phyloP scores from a whole-genome alignment of 2,329 filamentous ascomycete species.

The Cordyceps fumosorosea region DNA sequence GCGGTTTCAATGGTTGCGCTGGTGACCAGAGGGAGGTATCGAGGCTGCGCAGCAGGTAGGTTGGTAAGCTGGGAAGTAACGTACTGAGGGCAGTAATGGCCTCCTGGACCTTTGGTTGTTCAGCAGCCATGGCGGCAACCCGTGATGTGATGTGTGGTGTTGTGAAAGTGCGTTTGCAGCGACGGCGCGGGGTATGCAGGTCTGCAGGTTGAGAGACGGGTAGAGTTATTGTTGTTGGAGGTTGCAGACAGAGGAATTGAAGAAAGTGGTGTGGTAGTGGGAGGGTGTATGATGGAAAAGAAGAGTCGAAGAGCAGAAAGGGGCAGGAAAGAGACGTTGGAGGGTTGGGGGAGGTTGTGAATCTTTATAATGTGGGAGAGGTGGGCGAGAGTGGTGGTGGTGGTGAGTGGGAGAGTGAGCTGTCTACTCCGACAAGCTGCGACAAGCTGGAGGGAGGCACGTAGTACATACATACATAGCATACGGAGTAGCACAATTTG shows the following conservation, averaged over 20 bases:
- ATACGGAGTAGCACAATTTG: not conserved
- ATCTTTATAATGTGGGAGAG: constrained; percentile 8
- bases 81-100: constrained; percentile 18
- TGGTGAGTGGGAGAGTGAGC: not conserved
- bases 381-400: not conserved
- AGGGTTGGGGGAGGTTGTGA: constrained; percentile 3
- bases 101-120: constrained; percentile 29
- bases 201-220: not conserved
- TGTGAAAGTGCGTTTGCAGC: not conserved
- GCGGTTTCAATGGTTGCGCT: not conserved
- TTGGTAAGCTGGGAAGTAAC: constrained; percentile 10
- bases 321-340: constrained; percentile 14
- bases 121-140: constrained; percentile 37
- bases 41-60: not conserved
- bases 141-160: constrained; percentile 9
- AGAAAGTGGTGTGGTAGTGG: not conserved
- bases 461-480: not conserved
- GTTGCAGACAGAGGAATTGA: not conserved
- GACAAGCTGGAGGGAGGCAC: not conserved
- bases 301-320: constrained; percentile 16
- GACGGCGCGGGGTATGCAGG: not conserved
- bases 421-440: not conserved
- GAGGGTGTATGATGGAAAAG: not conserved
- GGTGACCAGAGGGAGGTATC: not conserved
- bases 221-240: not conserved